These are phyloP conservation scores for Trichoderma erinaceum DNA, from an alignment of 495 filamentous ascomycete genomes.

Conservation along the genomic window DNA sequence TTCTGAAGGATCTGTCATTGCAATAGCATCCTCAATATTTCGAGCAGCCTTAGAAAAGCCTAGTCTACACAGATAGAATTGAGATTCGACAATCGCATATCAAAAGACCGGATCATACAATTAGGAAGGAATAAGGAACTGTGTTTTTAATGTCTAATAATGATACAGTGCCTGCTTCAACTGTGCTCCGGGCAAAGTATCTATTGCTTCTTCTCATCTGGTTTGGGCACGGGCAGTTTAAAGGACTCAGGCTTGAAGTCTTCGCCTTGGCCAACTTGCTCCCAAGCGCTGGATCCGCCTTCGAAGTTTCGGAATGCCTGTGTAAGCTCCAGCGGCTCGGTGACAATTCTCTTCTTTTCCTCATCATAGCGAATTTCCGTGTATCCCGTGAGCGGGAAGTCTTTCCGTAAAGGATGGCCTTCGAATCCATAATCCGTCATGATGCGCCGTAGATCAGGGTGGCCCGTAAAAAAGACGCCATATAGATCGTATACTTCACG, in stretches of 20 bases:
- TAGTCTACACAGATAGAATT: too few relatives aligned
- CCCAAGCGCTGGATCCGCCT: conserved; percentile 74
- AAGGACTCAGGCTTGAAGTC: conserved; percentile 82
- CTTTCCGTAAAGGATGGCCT: conserved; percentile 93
- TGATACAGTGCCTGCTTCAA: not conserved
- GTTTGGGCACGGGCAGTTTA: conserved; percentile 91
- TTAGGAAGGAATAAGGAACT: not conserved
- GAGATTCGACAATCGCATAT: not conserved
- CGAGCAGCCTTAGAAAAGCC: too few relatives aligned
- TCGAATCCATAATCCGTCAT: conserved; percentile 99
- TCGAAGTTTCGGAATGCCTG: conserved; percentile 99
- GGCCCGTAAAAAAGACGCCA: conserved; percentile 90
- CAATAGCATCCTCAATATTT: too few relatives aligned
- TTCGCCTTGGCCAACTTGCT: conserved; percentile 79
- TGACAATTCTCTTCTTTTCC: conserved; percentile 99
- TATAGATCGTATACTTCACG: conserved; percentile 96
- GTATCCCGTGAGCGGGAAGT: conserved; percentile 97
- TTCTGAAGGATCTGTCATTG: too few relatives aligned
- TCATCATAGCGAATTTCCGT: conserved; percentile 97
- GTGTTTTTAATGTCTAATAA: not conserved
- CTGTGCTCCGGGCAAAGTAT: conserved; percentile 25
- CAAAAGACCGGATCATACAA: not conserved
- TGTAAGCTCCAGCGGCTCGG: conserved; percentile 93
- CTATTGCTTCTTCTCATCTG: conserved; percentile 82
- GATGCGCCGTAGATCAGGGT: conserved; percentile 94